Base-by-base conservation (phyloP, 2,329 filamentous ascomycete species). In the Eurotiales sp. region DNA sequence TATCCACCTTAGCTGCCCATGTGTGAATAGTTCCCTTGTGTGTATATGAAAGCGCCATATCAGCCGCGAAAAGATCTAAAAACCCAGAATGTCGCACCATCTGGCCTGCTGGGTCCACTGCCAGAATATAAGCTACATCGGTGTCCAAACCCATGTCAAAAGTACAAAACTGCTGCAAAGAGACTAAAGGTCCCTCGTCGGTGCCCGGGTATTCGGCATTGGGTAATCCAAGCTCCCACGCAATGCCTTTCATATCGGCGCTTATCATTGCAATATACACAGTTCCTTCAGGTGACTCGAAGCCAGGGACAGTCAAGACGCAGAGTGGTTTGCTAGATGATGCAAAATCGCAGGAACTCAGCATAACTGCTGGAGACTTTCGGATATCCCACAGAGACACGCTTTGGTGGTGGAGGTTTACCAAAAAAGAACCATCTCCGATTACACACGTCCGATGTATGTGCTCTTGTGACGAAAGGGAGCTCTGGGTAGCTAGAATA, bases 41-140 rank as follows among this genome's bases (percentile, higher is more conserved):
- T 0, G 87, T 92, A 64, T 93, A 95, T 1, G 90, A 93, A 22
- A 95, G 83, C 11, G 89, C 90, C 45, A 95, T 83, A 63, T 96
- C 90, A 34, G 86, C 83, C 10, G 90, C 87, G 66, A 96, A 95
- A 0, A 88, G 82, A 66, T 96, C 90, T 27, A 95, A 78, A 56
- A 90, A 95, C 0, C 86, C 88, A 3, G 88, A 88, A 10, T 84
- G 81, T 3, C 85, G 77, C 1, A 85, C 81, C 34, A 80, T 76
- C 10, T 86, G 84, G 1, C 90, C 91, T 1, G 90, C 90, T 46
- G 90, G 90, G 61, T 96, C 91, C 42, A 95, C 89, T 0, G 90
- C 88, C 8, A 95, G 74, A 15, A 95, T 75, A 56, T 80, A 81
- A 3, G 72, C 72, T 19, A 82, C 66, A 51, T 79, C 76, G 50